Evolutionary conservation across 768 basidiomycete species (phyloP), one percentile per base, ranked within the genome.

Genomic region (Lyophyllum shimeji): DNA sequence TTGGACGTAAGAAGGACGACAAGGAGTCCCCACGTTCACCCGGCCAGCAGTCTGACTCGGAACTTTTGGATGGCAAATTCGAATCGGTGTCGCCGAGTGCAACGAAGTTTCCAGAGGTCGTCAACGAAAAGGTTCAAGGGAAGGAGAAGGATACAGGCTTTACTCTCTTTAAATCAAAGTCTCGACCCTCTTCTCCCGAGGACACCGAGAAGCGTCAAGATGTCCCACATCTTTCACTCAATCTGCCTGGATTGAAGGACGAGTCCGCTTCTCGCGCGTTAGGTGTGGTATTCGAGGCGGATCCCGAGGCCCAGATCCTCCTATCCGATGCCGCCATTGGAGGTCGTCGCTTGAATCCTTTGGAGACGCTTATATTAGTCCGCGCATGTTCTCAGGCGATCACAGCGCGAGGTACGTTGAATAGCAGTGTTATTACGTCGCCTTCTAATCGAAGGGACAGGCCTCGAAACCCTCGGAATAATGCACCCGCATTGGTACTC

Each of bases 401-500:
- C 49, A 71, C 77, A 37, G 76, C 83, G 44, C 79, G 82, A 63
- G 90, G 90, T 84, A 72, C 27, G 82, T 68, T 39, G 44, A 52
- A n/a, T 25, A 6, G 15, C 8, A 25, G 6, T 59, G 42, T 46
- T 58, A 21, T 64, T 48, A 52, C 54, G 23, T 58, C 31, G 24
- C 18, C 50, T 20, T 43, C 18, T 63, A 27, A 58, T 45, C 33
- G 39, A 61, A 58, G 40, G 53, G 58, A 12, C 57, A 92, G 90
- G 90, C n/a, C 76, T 91, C 49, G 89, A 91, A 67, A 85, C 86
- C 3, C 84, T 89, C 45, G 91, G 90, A 18, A 77, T 93, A 45
- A 93, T 93, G 88, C 87, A 88, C 63, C 89, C 91, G 5, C 87
- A 92, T 67, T 93, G 88, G 90, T 78, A 87, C 67, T 86, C 89